Percentiles rank a stretch among this genome's conserved stretches.
phyloP scores from a whole-genome alignment of 2,329 filamentous ascomycete genomes.

The Pseudopyrenochaeta lycopersici region DNA sequence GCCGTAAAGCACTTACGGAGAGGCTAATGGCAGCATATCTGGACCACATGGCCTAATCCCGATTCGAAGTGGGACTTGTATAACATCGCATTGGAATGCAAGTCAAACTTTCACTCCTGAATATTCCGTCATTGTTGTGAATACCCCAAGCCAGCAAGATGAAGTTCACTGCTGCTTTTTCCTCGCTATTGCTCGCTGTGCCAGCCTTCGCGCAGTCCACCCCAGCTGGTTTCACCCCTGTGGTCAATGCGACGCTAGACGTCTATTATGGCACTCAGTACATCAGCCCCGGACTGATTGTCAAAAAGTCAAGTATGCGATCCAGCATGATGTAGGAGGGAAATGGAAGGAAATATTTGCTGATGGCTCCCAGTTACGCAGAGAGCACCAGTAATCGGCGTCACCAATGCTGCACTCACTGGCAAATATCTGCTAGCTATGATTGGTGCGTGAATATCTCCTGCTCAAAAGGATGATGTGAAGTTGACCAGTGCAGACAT shows the following conservation, averaged over 20 bases:
- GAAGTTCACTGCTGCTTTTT: slow-evolving; percentile 11
- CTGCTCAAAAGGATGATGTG: background rate
- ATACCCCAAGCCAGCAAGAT: slow-evolving; percentile 8
- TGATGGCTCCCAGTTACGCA: slow-evolving; percentile 19
- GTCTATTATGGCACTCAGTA: slow-evolving; percentile 41
- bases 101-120: background rate
- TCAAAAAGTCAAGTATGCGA: slow-evolving; percentile 38
- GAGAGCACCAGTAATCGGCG: slow-evolving; percentile 32
- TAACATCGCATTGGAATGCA: background rate
- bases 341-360: background rate
- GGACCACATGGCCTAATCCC: background rate
- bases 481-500: slow-evolving; percentile 13
- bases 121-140: background rate
- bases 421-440: slow-evolving; percentile 41
- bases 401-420: slow-evolving; percentile 28
- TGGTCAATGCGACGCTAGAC: slow-evolving; percentile 33
- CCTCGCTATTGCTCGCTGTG: slow-evolving; percentile 19
- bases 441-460: slow-evolving; percentile 29
- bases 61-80: background rate
- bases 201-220: slow-evolving; percentile 29
- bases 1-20: slow-evolving; percentile 1
- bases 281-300: slow-evolving; percentile 36
- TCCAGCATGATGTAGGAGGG: background rate
- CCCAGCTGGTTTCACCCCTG: slow-evolving; percentile 34
- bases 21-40: background rate